Evolutionary conservation across 257 asterid species (phyloP).

Genomic region (Verbascum thapsus): DNA sequence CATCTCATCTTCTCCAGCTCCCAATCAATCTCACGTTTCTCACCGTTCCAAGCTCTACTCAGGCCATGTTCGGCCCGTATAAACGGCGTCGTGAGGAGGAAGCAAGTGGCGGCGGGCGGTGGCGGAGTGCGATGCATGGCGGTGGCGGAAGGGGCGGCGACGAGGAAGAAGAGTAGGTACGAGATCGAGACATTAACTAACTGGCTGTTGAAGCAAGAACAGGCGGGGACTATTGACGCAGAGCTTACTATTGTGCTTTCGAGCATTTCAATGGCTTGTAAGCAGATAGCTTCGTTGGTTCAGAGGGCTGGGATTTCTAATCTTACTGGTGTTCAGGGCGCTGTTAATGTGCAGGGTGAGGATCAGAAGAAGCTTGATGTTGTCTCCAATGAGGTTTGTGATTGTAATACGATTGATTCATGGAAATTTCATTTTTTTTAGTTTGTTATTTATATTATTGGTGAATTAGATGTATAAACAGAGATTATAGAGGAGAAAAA

Average conservation of each 20-base stretch:
- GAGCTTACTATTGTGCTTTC: constrained; percentile 88
- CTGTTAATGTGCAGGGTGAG: constrained; percentile 91
- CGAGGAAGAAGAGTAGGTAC: constrained; percentile 56
- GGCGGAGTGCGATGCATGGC: constrained; percentile 76
- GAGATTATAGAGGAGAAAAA: no score
- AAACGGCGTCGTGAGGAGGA: constrained; percentile 27
- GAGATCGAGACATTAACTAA: constrained; percentile 70
- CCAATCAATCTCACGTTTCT: constrained; percentile 49
- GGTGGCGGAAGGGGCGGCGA: constrained; percentile 50
- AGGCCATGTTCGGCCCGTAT: constrained; percentile 30
- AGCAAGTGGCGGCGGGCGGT: constrained; percentile 16
- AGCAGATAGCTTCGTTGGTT: constrained; percentile 84
- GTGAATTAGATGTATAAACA: no score
- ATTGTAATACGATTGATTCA: no score
- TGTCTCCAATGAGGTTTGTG: constrained; percentile 65
- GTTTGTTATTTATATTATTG: no score
- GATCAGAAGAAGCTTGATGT: constrained; percentile 98
- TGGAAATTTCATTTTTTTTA: no score
- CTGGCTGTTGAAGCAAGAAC: constrained; percentile 88
- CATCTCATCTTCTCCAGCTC: constrained; percentile 45
- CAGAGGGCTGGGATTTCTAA: constrained; percentile 87
- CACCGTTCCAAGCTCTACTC: constrained; percentile 48
- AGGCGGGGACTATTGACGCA: constrained; percentile 75
- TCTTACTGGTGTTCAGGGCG: constrained; percentile 89
- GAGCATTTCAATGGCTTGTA: constrained; percentile 92